Conservation (phyloP, 345 rosid genomes). For the Firmiana major region DNA sequence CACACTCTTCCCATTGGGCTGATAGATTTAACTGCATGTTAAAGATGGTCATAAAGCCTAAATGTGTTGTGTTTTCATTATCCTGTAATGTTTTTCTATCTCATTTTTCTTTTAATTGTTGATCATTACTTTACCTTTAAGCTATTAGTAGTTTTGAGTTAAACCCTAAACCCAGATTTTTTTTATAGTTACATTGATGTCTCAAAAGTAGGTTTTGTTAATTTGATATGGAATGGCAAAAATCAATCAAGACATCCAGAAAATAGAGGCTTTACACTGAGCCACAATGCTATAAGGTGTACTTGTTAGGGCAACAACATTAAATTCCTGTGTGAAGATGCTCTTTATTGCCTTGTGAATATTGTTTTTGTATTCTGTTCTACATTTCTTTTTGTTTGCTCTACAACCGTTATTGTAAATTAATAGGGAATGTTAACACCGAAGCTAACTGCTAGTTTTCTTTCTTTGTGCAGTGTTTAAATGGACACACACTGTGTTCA, state of each 20-base stretch:
- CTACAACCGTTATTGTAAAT: background rate
- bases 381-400: background rate
- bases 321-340: background rate
- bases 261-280: background rate
- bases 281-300: background rate
- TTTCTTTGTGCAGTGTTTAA: slow-evolving; percentile 54
- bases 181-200: background rate
- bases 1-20: background rate
- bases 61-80: background rate
- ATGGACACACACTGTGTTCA: slow-evolving; percentile 79
- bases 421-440: background rate
- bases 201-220: background rate
- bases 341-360: background rate
- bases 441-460: background rate
- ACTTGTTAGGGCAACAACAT: background rate
- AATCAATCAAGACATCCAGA: background rate
- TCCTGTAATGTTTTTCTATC: background rate
- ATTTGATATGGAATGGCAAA: background rate
- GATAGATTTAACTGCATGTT: background rate
- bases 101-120: background rate
- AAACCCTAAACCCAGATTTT: too few species aligned
- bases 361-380: background rate
- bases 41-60: background rate
- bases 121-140: background rate
- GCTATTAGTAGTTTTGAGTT: background rate